phyloP scores from a whole-genome alignment of 371 early-diverging fungal species.

The Rhizopus arrhizus region DNA sequence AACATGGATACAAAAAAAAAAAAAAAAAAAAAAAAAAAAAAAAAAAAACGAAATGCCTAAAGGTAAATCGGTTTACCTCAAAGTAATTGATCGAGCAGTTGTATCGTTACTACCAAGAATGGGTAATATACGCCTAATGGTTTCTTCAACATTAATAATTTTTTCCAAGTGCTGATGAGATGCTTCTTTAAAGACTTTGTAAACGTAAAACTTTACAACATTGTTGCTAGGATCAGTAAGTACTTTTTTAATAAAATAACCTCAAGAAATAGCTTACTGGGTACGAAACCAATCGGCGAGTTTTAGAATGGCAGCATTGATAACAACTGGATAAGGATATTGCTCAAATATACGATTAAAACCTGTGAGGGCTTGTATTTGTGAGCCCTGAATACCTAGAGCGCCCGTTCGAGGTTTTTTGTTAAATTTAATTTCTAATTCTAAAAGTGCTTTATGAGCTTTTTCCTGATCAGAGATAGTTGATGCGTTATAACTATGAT shows the following conservation, averaged over 20 bases:
- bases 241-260: background rate
- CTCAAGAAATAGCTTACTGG: conserved; percentile 31
- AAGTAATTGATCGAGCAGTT: conserved; percentile 54
- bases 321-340: conserved; percentile 57
- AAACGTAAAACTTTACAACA: conserved; percentile 53
- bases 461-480: conserved; percentile 28
- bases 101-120: conserved; percentile 59
- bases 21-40: background rate
- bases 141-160: conserved; percentile 60
- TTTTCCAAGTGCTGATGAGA: conserved; percentile 53
- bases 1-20: background rate
- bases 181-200: conserved; percentile 53
- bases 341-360: conserved; percentile 57
- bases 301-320: conserved; percentile 61
- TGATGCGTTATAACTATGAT: background rate
- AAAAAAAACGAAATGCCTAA: background rate
- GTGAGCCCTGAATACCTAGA: conserved; percentile 44
- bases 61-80: conserved; percentile 43
- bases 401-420: conserved; percentile 41
- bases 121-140: conserved; percentile 53
- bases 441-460: conserved; percentile 44
- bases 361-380: conserved; percentile 55
- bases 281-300: conserved; percentile 61
- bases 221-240: conserved; percentile 45
- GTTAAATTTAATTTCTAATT: conserved; percentile 43